phyloP scores from a whole-genome alignment of 2,329 filamentous ascomycete genomes.

The Penicillium corylophilum region DNA sequence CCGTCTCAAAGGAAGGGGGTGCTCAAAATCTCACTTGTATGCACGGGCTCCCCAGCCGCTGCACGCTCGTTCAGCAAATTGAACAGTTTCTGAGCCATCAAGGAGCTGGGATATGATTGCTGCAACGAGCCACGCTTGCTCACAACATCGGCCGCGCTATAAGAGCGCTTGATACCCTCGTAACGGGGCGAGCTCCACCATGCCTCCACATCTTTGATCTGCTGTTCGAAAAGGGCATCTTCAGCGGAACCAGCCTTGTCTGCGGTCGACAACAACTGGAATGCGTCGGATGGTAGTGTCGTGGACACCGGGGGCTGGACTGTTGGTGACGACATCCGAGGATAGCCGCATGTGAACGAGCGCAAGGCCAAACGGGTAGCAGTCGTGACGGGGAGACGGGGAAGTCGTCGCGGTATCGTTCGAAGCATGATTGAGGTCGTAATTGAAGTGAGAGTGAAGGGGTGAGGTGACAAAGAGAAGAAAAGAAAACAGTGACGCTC shows the following conservation, averaged over 20 bases:
- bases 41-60: slow-evolving; percentile 79
- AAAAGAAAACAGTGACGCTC: neutral
- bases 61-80: slow-evolving; percentile 77
- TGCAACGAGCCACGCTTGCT: slow-evolving; percentile 87
- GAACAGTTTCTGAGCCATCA: slow-evolving; percentile 95
- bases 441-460: neutral
- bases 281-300: slow-evolving; percentile 68
- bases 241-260: slow-evolving; percentile 78
- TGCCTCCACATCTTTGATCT: slow-evolving; percentile 78
- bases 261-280: slow-evolving; percentile 77
- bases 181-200: slow-evolving; percentile 90
- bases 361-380: slow-evolving; percentile 30
- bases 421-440: slow-evolving; percentile 33
- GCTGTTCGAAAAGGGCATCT: slow-evolving; percentile 79
- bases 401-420: slow-evolving; percentile 34
- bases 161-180: slow-evolving; percentile 86
- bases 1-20: neutral
- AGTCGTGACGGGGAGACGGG: slow-evolving; percentile 31
- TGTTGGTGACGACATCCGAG: slow-evolving; percentile 56
- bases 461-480: neutral
- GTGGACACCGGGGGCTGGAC: slow-evolving; percentile 63
- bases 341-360: slow-evolving; percentile 38
- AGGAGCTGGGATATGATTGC: slow-evolving; percentile 84
- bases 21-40: slow-evolving; percentile 67
- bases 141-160: slow-evolving; percentile 85